These are phyloP conservation scores for Trichoderma koningiopsis DNA, from an alignment of 2,329 filamentous ascomycete genomes.

Conservation along the genomic window DNA sequence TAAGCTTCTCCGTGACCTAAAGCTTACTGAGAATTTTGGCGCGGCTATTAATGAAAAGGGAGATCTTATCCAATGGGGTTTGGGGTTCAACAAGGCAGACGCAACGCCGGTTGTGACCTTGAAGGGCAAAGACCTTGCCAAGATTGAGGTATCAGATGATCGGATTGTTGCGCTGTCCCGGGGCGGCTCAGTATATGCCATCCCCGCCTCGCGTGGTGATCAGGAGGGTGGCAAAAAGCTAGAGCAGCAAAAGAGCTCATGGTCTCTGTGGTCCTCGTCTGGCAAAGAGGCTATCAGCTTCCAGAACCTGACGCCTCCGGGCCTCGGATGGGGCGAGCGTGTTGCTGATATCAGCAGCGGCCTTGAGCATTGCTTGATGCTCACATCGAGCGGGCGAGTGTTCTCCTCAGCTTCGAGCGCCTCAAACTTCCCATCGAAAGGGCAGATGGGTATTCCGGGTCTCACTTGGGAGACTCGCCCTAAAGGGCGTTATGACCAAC, in stretches of 20 bases:
- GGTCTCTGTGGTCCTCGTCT: conserved; percentile 69
- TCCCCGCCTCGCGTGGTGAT: conserved; percentile 75
- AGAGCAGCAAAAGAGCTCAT: conserved; percentile 58
- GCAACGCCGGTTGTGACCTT: conserved; percentile 71
- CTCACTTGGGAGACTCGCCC: conserved; percentile 79
- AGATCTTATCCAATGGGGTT: conserved; percentile 90
- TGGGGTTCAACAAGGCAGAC: conserved; percentile 67
- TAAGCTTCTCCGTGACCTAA: conserved; percentile 81
- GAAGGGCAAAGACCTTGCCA: conserved; percentile 76
- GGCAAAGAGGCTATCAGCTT: conserved; percentile 61
- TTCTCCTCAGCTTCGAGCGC: conserved; percentile 86
- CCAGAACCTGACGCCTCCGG: conserved; percentile 67
- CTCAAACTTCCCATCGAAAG: conserved; percentile 74
- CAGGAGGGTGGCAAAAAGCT: conserved; percentile 65
- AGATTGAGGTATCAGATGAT: conserved; percentile 77
- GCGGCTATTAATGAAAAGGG: conserved; percentile 86
- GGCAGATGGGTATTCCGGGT: conserved; percentile 85
- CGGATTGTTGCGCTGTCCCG: conserved; percentile 78
- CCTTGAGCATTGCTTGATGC: conserved; percentile 80
- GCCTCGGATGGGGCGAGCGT: conserved; percentile 69
- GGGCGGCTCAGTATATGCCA: conserved; percentile 78
- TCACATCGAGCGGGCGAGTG: conserved; percentile 82
- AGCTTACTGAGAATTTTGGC: conserved; percentile 79
- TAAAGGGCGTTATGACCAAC: conserved; percentile 74
- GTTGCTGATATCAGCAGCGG: conserved; percentile 75